A percentile compares a stretch with the other conserved stretches of the same genome.
These are phyloP conservation scores for Cladophialophora immunda DNA, from an alignment of 2,329 filamentous ascomycete species.

Conservation along the genomic window DNA sequence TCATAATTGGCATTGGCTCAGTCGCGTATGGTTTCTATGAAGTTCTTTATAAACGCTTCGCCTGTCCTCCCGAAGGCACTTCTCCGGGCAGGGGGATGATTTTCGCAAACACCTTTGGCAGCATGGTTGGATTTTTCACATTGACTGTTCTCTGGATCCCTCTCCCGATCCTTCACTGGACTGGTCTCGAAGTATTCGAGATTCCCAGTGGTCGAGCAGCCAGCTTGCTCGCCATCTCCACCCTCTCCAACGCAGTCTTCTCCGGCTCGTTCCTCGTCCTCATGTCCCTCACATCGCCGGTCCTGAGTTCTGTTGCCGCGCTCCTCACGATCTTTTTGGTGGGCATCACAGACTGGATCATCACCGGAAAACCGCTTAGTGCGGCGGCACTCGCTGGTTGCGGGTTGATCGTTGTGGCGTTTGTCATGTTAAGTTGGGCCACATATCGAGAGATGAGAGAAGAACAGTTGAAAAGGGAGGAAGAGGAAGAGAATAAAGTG, in stretches of 20 bases:
- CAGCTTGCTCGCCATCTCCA: conserved; percentile 79
- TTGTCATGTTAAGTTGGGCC: conserved; percentile 85
- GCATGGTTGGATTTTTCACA: conserved; percentile 86
- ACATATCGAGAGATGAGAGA: conserved; percentile 94
- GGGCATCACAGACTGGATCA: conserved; percentile 86
- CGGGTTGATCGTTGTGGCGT: conserved; percentile 84
- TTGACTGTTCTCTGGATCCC: conserved; percentile 90
- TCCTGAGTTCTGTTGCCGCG: conserved; percentile 89
- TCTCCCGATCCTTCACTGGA: conserved; percentile 80
- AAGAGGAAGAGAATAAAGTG: conserved; percentile 53
- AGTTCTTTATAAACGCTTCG: conserved; percentile 91
- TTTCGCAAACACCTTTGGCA: conserved; percentile 92
- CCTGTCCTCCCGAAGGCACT: conserved; percentile 90
- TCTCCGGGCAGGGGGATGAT: conserved; percentile 89
- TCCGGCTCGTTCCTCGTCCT: conserved; percentile 92
- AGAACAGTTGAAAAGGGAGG: conserved; percentile 70
- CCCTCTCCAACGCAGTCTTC: conserved; percentile 88
- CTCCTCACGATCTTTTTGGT: conserved; percentile 97
- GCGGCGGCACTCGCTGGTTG: conserved; percentile 82
- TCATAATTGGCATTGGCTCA: conserved; percentile 89
- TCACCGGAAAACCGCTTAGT: conserved; percentile 79
- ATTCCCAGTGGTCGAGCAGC: conserved; percentile 80
- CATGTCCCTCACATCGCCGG: conserved; percentile 90
- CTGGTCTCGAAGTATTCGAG: conserved; percentile 82
- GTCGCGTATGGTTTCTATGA: conserved; percentile 97